Evolutionary conservation across 2,329 filamentous ascomycete species (phyloP).

Genomic region (Epichloe gansuensis): DNA sequence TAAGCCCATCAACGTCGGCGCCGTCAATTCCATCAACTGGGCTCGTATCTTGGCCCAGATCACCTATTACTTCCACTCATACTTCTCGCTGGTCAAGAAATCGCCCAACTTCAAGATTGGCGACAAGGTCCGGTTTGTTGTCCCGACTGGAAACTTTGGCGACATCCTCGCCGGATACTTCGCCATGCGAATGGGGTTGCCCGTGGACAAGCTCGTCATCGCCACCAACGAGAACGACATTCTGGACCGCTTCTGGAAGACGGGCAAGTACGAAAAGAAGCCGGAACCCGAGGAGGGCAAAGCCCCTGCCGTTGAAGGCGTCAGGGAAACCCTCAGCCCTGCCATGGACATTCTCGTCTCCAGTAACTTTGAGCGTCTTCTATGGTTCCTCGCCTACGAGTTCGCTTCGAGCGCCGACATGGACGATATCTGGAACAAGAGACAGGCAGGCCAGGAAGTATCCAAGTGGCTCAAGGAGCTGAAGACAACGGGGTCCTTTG

Average conservation of each 20-base stretch:
- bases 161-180: conserved; percentile 92
- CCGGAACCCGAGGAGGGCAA: conserved; percentile 32
- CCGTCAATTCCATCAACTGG: conserved; percentile 96
- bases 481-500: conserved; percentile 71
- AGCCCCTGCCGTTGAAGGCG: conserved; percentile 51
- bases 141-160: conserved; percentile 93
- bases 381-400: conserved; percentile 84
- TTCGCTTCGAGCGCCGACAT: conserved; percentile 46
- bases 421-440: conserved; percentile 53
- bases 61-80: conserved; percentile 91
- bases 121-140: conserved; percentile 69
- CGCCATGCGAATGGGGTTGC: conserved; percentile 78
- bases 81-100: conserved; percentile 63
- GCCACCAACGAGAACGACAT: conserved; percentile 98
- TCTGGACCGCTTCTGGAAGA: conserved; percentile 87
- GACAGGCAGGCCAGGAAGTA: conserved; percentile 63
- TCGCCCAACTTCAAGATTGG: conserved; percentile 47
- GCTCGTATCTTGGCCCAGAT: conserved; percentile 92
- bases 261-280: conserved; percentile 80
- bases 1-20: conserved; percentile 67
- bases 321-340: conserved; percentile 83
- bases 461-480: conserved; percentile 65
- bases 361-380: conserved; percentile 88
- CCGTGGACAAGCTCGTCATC: conserved; percentile 75
- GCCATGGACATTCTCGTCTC: conserved; percentile 97